Conservation (phyloP, 768 basidiomycete genomes). For the Termitomyces sp. region DNA sequence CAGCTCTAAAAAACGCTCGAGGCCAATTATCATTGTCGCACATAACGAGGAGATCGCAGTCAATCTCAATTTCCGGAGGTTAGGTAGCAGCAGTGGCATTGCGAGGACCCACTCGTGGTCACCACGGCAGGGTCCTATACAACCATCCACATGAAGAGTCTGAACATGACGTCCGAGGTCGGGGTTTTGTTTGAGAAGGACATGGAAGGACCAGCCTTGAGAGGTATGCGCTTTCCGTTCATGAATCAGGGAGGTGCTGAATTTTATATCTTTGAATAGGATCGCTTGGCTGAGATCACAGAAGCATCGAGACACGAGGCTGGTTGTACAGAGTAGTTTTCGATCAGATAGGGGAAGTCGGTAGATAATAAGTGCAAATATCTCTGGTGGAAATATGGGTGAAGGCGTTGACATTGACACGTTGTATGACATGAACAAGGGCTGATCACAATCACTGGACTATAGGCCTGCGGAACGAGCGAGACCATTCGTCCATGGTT, state of each 20-base stretch:
- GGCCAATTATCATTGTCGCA: neutral
- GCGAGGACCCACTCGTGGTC: neutral
- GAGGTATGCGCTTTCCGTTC: neutral
- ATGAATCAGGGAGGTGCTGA: neutral
- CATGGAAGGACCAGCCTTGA: neutral
- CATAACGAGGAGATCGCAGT: neutral
- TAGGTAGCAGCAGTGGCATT: neutral
- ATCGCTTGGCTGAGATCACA: neutral
- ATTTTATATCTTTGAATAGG: neutral
- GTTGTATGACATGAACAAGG: neutral
- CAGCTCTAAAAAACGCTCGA: neutral
- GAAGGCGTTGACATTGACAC: neutral
- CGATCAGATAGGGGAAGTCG: neutral
- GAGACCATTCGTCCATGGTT: too few species aligned
- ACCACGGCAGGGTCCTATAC: neutral
- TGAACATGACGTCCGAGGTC: neutral
- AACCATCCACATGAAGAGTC: neutral
- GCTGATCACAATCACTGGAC: too few species aligned
- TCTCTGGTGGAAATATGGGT: neutral
- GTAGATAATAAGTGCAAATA: neutral
- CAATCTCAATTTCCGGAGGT: neutral
- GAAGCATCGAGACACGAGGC: neutral
- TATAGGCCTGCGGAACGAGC: too few species aligned
- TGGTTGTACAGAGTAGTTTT: neutral
- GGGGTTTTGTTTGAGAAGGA: neutral